These are phyloP conservation scores for Amoebophrya sp. DNA, from an alignment of 169 alveolate species.

Conservation along the genomic window DNA sequence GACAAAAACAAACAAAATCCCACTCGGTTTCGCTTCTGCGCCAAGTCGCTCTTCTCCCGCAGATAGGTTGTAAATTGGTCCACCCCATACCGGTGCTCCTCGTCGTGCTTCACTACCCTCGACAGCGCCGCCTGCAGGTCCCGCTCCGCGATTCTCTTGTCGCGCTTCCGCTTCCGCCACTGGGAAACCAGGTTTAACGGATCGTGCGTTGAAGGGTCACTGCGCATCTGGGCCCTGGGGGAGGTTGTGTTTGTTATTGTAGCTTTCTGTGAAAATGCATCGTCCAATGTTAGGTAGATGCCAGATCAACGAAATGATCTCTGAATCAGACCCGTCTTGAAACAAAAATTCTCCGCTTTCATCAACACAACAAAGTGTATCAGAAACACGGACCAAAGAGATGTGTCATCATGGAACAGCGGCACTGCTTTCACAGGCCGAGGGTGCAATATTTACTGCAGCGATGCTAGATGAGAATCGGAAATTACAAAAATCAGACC, in stretches of 20 bases:
- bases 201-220: not conserved
- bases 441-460: not conserved
- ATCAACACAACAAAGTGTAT: not conserved
- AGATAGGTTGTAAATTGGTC: not conserved
- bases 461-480: not conserved
- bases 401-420: not conserved
- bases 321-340: slow-evolving; percentile 25
- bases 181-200: not conserved
- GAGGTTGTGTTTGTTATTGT: too few relatives aligned
- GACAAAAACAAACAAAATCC: not conserved
- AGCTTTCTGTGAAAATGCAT: too few relatives aligned
- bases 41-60: not conserved
- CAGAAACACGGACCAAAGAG: slow-evolving; percentile 28
- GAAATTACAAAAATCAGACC: slow-evolving; percentile 22
- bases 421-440: too few relatives aligned
- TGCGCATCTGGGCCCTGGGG: not conserved
- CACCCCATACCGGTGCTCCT: not conserved
- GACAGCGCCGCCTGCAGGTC: not conserved
- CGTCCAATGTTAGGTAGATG: not conserved
- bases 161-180: not conserved
- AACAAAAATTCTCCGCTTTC: not conserved
- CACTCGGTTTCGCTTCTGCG: not conserved
- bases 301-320: not conserved
- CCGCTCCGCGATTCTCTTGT: not conserved
- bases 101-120: not conserved